A percentile compares a stretch with the other conserved stretches of the same genome.
These are phyloP conservation scores for Debaryomyces sp. DNA, from an alignment of 1,139 yeast genomes.

Conservation along the genomic window DNA sequence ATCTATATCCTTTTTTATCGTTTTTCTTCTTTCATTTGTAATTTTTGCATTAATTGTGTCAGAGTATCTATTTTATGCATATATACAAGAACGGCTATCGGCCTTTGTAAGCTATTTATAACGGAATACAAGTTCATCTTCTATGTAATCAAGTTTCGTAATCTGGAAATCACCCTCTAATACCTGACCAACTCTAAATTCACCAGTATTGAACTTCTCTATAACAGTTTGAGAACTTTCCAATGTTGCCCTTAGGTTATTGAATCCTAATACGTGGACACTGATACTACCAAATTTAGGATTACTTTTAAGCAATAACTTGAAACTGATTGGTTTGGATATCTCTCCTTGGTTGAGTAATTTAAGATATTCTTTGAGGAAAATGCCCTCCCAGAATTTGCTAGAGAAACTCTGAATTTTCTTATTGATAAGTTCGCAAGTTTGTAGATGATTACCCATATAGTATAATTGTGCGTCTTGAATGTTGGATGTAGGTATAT, in stretches of 20 bases:
- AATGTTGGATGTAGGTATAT: conserved; percentile 8
- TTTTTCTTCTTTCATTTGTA: neutral
- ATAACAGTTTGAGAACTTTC: conserved; percentile 24
- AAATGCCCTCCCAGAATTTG: conserved; percentile 44
- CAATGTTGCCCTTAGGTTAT: conserved; percentile 26
- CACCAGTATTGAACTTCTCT: conserved; percentile 22
- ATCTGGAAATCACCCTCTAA: conserved; percentile 24
- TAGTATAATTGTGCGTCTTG: conserved; percentile 17
- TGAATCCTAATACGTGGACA: conserved; percentile 32
- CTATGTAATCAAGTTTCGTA: conserved; percentile 34
- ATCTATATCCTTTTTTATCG: neutral
- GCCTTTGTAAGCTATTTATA: conserved; percentile 2
- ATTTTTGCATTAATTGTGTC: neutral
- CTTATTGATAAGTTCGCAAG: conserved; percentile 30
- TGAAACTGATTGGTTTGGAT: conserved; percentile 24
- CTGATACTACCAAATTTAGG: conserved; percentile 30
- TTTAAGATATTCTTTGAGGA: conserved; percentile 32
- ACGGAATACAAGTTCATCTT: conserved; percentile 30
- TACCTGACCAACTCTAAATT: conserved; percentile 26
- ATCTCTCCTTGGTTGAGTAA: conserved; percentile 19
- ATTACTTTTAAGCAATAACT: conserved; percentile 27
- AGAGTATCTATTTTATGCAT: neutral
- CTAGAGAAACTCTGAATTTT: conserved; percentile 28
- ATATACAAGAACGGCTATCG: neutral
- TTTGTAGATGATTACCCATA: conserved; percentile 34